Conservation (phyloP, 345 rosid species). For the Brassica nigra region DNA sequence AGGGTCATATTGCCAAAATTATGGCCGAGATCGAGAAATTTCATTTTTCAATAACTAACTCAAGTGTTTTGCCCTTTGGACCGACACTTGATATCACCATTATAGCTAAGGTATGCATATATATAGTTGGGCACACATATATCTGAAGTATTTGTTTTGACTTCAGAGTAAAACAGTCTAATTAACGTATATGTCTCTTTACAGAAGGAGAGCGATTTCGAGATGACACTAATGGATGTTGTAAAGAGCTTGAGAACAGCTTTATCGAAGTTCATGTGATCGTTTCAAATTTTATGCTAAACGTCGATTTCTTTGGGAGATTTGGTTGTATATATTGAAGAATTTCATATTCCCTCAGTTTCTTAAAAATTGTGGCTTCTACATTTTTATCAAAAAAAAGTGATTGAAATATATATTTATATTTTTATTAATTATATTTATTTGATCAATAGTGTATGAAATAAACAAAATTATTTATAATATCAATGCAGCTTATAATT, state of each 20-base stretch:
- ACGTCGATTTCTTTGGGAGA: neutral
- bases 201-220: constrained; percentile 76
- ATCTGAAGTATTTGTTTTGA: neutral
- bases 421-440: too few species aligned
- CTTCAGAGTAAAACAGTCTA: neutral
- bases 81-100: constrained; percentile 68
- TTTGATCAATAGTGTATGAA: too few species aligned
- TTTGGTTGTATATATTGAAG: neutral
- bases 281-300: neutral
- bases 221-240: constrained; percentile 62
- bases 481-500: too few species aligned
- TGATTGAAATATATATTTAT: too few species aligned
- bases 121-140: neutral
- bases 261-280: constrained; percentile 54
- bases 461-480: too few species aligned
- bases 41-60: constrained; percentile 55
- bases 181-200: neutral
- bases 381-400: too few species aligned
- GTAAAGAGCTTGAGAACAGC: constrained; percentile 60
- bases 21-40: constrained; percentile 66
- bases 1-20: constrained; percentile 60
- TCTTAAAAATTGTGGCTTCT: too few species aligned
- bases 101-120: constrained; percentile 61
- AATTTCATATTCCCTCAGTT: neutral
- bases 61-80: constrained; percentile 74